phyloP scores from a whole-genome alignment of 2,329 filamentous ascomycete genomes.

The Davidsoniella eucalypti region DNA sequence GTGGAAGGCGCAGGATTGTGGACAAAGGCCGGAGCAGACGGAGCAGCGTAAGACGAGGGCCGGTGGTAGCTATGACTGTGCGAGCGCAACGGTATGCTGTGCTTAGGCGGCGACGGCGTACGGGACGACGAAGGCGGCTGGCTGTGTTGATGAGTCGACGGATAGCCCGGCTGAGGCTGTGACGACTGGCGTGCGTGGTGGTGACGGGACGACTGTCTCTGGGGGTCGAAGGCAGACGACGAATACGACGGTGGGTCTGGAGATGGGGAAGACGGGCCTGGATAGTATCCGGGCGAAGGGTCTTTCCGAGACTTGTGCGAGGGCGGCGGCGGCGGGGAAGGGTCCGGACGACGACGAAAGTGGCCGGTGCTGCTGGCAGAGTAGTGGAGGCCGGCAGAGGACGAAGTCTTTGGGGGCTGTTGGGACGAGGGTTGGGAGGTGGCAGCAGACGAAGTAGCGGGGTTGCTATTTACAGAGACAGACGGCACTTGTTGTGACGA shows the following conservation, averaged over 20 bases:
- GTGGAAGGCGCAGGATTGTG: neutral
- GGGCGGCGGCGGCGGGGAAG: constrained; percentile 1
- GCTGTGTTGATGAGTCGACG: neutral
- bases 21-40: neutral
- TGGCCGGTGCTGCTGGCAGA: too few species aligned
- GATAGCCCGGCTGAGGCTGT: constrained; percentile 6
- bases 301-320: constrained; percentile 5
- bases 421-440: constrained; percentile 1
- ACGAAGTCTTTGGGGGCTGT: constrained; percentile 2
- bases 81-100: constrained; percentile 9
- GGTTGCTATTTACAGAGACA: neutral
- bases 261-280: neutral
- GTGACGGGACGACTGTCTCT: constrained; percentile 4
- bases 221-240: constrained; percentile 1
- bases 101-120: constrained; percentile 12
- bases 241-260: constrained; percentile 1
- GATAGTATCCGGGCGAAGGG: constrained; percentile 5
- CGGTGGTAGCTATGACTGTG: constrained; percentile 12
- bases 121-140: constrained; percentile 1
- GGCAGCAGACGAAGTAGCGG: neutral
- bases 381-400: neutral
- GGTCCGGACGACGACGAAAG: neutral
- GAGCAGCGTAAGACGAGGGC: constrained; percentile 4
- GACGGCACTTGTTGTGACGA: neutral
- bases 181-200: constrained; percentile 10